Percentiles rank a stretch among this genome's conserved stretches.
phyloP scores from a whole-genome alignment of 192 early-diverging fungal species.

The Spizellomyces sp. region DNA sequence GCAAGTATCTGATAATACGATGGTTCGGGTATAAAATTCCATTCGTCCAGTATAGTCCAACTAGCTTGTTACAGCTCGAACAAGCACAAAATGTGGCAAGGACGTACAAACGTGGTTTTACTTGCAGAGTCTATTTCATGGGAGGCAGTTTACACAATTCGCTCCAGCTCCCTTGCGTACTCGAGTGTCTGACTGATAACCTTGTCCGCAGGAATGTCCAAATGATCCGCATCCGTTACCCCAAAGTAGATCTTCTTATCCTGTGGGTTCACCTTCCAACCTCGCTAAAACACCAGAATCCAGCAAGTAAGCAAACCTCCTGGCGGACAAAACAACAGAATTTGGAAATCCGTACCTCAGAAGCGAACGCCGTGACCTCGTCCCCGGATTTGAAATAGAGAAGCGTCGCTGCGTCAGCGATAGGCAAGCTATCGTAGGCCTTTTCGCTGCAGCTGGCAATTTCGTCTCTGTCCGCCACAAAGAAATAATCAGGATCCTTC shows the following conservation, averaged over 20 bases:
- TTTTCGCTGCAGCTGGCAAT: slow-evolving; percentile 96
- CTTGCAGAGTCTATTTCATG: background rate
- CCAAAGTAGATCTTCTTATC: slow-evolving; percentile 83
- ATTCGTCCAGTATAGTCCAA: no score
- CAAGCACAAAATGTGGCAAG: no score
- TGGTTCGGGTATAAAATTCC: no score
- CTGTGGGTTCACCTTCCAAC: slow-evolving; percentile 80
- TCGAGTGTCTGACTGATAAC: slow-evolving; percentile 83
- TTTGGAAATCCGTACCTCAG: slow-evolving; percentile 56
- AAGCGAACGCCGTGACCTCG: slow-evolving; percentile 85
- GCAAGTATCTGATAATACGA: no score
- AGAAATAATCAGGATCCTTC: background rate
- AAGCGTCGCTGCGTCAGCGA: slow-evolving; percentile 89
- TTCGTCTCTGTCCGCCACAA: slow-evolving; percentile 69
- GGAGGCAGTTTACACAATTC: slow-evolving; percentile 65
- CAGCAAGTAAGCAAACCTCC: background rate
- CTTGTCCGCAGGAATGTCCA: slow-evolving; percentile 77
- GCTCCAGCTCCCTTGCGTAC: slow-evolving; percentile 94
- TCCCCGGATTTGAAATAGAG: slow-evolving; percentile 83
- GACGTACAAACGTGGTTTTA: no score
- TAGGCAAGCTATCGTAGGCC: slow-evolving; percentile 82
- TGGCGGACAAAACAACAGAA: background rate
- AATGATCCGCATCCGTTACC: slow-evolving; percentile 59
- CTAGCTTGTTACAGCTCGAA: no score
- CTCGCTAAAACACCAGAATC: slow-evolving; percentile 48